These are phyloP conservation scores for Drosera spatulata DNA, from an alignment of 179 eudicot species.

Conservation along the genomic window DNA sequence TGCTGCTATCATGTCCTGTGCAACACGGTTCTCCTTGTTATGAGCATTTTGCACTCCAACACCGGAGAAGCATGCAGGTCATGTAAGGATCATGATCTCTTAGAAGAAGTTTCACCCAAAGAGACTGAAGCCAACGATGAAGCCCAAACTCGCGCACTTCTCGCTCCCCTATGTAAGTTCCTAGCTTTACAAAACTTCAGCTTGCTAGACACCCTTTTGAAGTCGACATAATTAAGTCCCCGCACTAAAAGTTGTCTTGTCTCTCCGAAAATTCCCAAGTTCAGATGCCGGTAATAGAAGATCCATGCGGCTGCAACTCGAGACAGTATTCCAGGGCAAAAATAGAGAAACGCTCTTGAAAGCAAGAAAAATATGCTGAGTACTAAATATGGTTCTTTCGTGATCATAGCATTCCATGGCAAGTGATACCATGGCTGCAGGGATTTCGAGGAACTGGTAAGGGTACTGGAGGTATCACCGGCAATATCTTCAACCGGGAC, in stretches of 20 bases:
- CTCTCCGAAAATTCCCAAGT: slow-evolving; percentile 27
- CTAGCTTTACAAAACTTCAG: slow-evolving; percentile 28
- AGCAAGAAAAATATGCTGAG: slow-evolving; percentile 23
- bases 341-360: slow-evolving; percentile 18
- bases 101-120: slow-evolving; percentile 33
- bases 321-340: slow-evolving; percentile 21
- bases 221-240: slow-evolving; percentile 20
- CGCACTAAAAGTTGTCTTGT: slow-evolving; percentile 30
- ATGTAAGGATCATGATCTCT: slow-evolving; percentile 11
- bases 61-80: slow-evolving; percentile 2
- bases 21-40: too few species aligned
- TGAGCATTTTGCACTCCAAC: not conserved
- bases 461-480: slow-evolving; percentile 4
- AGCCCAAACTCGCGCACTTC: slow-evolving; percentile 41
- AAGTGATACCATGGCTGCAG: slow-evolving; percentile 17
- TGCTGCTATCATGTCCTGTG: too few species aligned
- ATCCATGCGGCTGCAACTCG: slow-evolving; percentile 21
- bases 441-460: slow-evolving; percentile 3
- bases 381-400: slow-evolving; percentile 28
- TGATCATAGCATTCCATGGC: slow-evolving; percentile 20
- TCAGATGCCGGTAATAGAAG: slow-evolving; percentile 15
- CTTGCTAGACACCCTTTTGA: slow-evolving; percentile 28
- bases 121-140: slow-evolving; percentile 43
- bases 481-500: slow-evolving; percentile 17
- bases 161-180: slow-evolving; percentile 29